phyloP scores from a whole-genome alignment of 345 rosid genomes.

The Nasturtium officinale region DNA sequence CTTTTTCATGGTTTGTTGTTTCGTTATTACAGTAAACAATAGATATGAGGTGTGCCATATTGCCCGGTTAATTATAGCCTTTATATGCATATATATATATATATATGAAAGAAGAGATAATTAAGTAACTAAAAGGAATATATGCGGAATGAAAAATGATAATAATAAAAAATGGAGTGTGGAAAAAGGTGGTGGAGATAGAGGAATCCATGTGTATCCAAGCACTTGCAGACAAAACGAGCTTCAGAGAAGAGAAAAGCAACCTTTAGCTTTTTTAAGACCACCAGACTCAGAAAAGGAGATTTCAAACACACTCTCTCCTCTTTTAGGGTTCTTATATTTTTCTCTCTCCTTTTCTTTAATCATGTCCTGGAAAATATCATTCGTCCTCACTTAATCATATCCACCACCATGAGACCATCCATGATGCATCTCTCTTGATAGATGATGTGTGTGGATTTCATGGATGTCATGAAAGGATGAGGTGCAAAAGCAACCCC shows the following conservation, averaged over 20 bases:
- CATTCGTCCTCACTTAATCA: conserved; percentile 37
- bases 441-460: conserved; percentile 30
- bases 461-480: conserved; percentile 42
- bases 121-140: conserved; percentile 29
- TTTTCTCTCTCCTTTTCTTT: conserved; percentile 30
- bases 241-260: conserved; percentile 72
- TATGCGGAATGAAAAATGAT: conserved; percentile 18
- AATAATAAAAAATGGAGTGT: conserved; percentile 34
- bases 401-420: conserved; percentile 30
- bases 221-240: conserved; percentile 68
- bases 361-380: conserved; percentile 30
- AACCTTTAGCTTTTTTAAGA: conserved; percentile 61
- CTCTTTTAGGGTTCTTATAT: conserved; percentile 47
- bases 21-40: conserved; percentile 31
- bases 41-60: conserved; percentile 30
- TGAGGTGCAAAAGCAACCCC: conserved; percentile 53
- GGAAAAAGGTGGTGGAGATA: conserved; percentile 43
- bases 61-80: conserved; percentile 32
- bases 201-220: conserved; percentile 73
- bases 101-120: conserved; percentile 9
- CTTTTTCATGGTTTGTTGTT: conserved; percentile 28
- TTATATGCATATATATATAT: neutral
- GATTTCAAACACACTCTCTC: conserved; percentile 57
- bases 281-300: conserved; percentile 73
- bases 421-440: conserved; percentile 29